Conservation (phyloP, 2,329 filamentous ascomycete genomes). For the Ascochyta rabiei region DNA sequence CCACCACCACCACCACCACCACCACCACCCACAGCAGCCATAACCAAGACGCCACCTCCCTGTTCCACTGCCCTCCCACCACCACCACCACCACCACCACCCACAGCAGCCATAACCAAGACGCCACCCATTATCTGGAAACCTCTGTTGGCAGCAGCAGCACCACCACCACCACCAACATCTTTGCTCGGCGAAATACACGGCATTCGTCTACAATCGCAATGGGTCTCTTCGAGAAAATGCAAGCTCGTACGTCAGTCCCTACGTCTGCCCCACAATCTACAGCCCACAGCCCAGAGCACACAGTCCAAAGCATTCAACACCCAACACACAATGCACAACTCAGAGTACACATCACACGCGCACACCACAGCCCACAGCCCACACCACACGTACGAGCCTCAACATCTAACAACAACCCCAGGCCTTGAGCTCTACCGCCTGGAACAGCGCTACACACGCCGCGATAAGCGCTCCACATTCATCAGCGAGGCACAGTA, state of each 20-base stretch:
- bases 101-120: slow-evolving; percentile 31
- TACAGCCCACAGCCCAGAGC: no score
- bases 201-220: slow-evolving; percentile 20
- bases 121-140: slow-evolving; percentile 17
- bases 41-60: slow-evolving; percentile 26
- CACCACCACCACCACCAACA: no score
- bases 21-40: slow-evolving; percentile 13
- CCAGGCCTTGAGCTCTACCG: slow-evolving; percentile 84
- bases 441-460: slow-evolving; percentile 93
- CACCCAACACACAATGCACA: no score
- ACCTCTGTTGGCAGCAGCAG: slow-evolving; percentile 7
- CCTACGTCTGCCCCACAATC: neutral
- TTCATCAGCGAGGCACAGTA: slow-evolving; percentile 90
- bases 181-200: slow-evolving; percentile 12
- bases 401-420: slow-evolving; percentile 11
- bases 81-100: no score
- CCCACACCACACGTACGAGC: neutral
- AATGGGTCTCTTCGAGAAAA: slow-evolving; percentile 49
- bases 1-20: slow-evolving; percentile 1
- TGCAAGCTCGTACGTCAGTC: slow-evolving; percentile 47
- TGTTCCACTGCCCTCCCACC: slow-evolving; percentile 12
- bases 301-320: no score
- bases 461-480: slow-evolving; percentile 85
- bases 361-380: neutral
- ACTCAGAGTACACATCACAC: neutral